Evolutionary conservation across 2,329 filamentous ascomycete genomes (phyloP).

Genomic region (Stachybotrys chartarum): DNA sequence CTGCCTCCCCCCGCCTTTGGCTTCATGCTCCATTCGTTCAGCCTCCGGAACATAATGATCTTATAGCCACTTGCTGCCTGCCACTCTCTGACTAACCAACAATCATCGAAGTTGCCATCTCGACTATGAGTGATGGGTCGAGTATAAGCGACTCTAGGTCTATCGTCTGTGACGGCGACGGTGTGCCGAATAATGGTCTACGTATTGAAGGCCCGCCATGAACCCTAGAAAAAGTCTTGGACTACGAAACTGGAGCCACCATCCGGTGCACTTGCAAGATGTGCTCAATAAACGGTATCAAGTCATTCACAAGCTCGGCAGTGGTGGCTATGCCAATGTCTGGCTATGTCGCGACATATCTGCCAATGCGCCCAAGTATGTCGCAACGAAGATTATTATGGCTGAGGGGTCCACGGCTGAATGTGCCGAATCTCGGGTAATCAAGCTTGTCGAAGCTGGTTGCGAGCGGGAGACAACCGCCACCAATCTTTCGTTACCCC

Average conservation of each 20-base stretch:
- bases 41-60: too few relatives aligned
- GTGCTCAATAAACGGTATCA: slow-evolving; percentile 30
- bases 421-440: slow-evolving; percentile 11
- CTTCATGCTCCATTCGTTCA: too few relatives aligned
- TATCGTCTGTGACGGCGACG: not conserved
- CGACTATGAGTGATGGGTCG: not conserved
- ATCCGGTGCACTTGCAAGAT: slow-evolving; percentile 34
- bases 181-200: not conserved
- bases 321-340: slow-evolving; percentile 34
- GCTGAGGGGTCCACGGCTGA: slow-evolving; percentile 12
- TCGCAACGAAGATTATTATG: slow-evolving; percentile 24
- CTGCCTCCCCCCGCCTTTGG: too few relatives aligned
- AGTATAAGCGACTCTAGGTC: not conserved
- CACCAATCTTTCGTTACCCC: slow-evolving; percentile 7
- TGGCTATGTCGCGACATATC: slow-evolving; percentile 31
- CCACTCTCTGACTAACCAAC: too few relatives aligned
- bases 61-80: too few relatives aligned
- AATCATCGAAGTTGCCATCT: too few relatives aligned
- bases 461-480: not conserved
- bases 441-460: slow-evolving; percentile 3
- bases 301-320: slow-evolving; percentile 35
- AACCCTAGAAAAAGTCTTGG: slow-evolving; percentile 9
- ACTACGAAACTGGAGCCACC: slow-evolving; percentile 30
- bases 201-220: not conserved
- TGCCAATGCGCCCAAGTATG: slow-evolving; percentile 9